These are phyloP conservation scores for Prunus mume DNA, from an alignment of 306 rosid genomes.

Conservation along the genomic window DNA sequence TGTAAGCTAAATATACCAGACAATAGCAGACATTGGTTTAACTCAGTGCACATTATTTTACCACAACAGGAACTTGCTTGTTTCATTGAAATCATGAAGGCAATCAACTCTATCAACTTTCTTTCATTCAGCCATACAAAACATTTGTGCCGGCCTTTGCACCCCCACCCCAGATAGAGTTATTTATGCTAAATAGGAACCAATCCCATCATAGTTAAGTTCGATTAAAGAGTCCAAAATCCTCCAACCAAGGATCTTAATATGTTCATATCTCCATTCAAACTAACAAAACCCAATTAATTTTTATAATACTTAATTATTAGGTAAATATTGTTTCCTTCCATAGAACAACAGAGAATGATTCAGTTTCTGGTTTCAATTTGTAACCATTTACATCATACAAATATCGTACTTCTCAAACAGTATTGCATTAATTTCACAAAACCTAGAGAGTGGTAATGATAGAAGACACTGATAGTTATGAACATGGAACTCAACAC, in stretches of 20 bases:
- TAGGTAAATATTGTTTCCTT: neutral
- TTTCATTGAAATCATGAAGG: neutral
- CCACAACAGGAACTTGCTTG: neutral
- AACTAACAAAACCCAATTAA: neutral
- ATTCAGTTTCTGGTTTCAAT: neutral
- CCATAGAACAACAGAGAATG: neutral
- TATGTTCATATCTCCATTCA: neutral
- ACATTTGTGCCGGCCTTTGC: neutral
- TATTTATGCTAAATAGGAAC: neutral
- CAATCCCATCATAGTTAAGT: conserved; percentile 3
- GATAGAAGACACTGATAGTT: neutral
- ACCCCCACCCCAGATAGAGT: neutral
- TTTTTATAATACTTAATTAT: neutral
- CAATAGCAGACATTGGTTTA: neutral
- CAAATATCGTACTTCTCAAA: neutral
- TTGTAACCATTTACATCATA: neutral
- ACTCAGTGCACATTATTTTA: neutral
- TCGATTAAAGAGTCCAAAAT: conserved; percentile 3
- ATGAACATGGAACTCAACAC: conserved; percentile 5
- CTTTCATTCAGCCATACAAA: neutral
- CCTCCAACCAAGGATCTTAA: neutral
- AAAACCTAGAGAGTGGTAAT: conserved; percentile 2
- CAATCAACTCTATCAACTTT: neutral
- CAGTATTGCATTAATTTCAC: neutral
- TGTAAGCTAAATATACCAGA: neutral